Evolutionary conservation across 1,284 basidiomycete species (phyloP).

Genomic region (Pascua sp.): DNA sequence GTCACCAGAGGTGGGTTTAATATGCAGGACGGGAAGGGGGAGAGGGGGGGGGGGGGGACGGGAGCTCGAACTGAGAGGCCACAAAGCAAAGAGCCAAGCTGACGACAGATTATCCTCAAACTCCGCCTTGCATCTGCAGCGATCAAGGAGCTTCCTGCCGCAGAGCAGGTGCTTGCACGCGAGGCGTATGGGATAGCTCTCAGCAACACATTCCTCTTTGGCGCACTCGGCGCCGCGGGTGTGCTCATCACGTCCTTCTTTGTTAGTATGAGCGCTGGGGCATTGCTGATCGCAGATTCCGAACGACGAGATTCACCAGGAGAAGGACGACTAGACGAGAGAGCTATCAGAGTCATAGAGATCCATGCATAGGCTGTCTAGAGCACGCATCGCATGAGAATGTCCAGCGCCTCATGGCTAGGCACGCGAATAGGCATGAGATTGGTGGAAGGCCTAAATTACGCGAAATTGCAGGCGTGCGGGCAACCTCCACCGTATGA

Average conservation of each 20-base stretch:
- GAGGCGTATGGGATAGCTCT: conserved; percentile 23
- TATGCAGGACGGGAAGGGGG: neutral
- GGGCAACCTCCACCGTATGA: too few species aligned
- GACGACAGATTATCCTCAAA: conserved; percentile 16
- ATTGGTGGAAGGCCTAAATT: too few species aligned
- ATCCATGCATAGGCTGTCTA: too few species aligned
- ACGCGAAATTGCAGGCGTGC: too few species aligned
- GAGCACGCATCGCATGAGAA: too few species aligned
- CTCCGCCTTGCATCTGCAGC: conserved; percentile 25
- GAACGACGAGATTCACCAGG: neutral
- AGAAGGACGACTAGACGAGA: too few species aligned
- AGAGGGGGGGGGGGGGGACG: too few species aligned
- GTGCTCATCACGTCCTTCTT: conserved; percentile 23
- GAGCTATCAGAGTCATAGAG: too few species aligned
- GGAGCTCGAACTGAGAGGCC: neutral
- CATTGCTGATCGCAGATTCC: neutral
- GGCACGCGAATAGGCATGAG: too few species aligned
- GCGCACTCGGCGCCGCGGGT: conserved; percentile 14
- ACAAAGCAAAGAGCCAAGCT: too few species aligned
- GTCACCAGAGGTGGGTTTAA: conserved; percentile 13
- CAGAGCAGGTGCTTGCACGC: conserved; percentile 18
- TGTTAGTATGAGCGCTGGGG: conserved; percentile 1
- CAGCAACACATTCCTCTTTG: conserved; percentile 28
- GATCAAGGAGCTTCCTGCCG: conserved; percentile 17
- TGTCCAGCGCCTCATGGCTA: too few species aligned